Base-by-base conservation (phyloP, 768 basidiomycete species). In the Jaapia argillacea region DNA sequence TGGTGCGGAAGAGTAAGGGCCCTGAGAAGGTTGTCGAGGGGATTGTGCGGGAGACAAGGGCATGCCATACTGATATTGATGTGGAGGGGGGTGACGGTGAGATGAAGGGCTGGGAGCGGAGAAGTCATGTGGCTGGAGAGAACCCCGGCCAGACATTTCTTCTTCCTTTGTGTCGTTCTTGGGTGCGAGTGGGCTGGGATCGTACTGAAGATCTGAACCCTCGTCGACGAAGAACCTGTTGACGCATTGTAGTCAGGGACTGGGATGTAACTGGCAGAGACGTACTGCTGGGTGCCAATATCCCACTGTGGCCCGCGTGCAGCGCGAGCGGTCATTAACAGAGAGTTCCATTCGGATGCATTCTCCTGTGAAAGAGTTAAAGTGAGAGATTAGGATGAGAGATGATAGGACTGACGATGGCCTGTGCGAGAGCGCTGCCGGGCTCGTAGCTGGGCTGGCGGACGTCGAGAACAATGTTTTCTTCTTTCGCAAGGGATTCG, bases 231-330 rank as follows among this genome's bases (percentile, higher is more conserved):
- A 69, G 56, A 86, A 89, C 51, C 85, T 89, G 46, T 26, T 22
- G 23, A 40, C 26, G 24, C 6, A n/a, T 36, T 23, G 10, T 39
- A 41, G 31, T 27, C 39, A 36, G 26, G 20, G 18, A 6, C 25
- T 27, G 1, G 14, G 3, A 20, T 23, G 12, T 24, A 20, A 33
- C 28, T 10, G 7, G 3, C 24, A 21, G 22, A 21, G 39, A 71
- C 83, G 51, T 51, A 89, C 87, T 84, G 80, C 58, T 90, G 86
- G 12, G 87, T 87, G 14, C 84, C 84, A 28, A 88, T 69, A 57
- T 90, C 87, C 86, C 86, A 90, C 53, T 88, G 86, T 3, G 87
- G 87, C 1, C 87, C 87, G 47, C 87, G 69, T 46, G 83, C 78
- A 5, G 86, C 87, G 27, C 87, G 74, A 3, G 87, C 87, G 22